Evolutionary conservation across 2,329 filamentous ascomycete species (phyloP), one percentile per base, ranked within the genome.

Genomic region (Pseudocercospora macadamiae): DNA sequence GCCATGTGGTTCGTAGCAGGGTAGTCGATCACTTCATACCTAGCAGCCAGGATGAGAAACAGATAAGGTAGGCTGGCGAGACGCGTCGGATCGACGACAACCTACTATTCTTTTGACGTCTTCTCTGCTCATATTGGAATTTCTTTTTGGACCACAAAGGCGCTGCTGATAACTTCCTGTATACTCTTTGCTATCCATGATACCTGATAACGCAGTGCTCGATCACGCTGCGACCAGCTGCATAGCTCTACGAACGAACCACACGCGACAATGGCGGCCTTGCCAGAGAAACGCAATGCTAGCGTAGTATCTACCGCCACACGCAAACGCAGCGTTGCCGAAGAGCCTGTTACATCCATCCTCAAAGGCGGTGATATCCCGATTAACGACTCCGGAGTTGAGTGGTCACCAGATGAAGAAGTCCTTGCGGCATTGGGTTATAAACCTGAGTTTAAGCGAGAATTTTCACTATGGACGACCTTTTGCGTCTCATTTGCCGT

Each of bases 401-500:
- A 77, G 25, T 77, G 82, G 67, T 74, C 73, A 37, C 74, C 78
- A 3, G 86, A 88, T 68, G 85, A 88, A 64, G 84, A 86, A 55
- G 81, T 82, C 1, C 77, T 89, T 4, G 84, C 83, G 2, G 82
- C 85, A 1, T 76, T 89, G 21, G 86, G 86, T 34, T 85, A 84
- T 71, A 86, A 84, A 70, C 80, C 83, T 2, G 83, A 86, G 68
- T 86, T 86, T 76, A 86, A 86, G 75, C 81, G 89, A 68, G 88
- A 91, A 67, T 90, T 91, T 71, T 87, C 82, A 2, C 76, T 45
- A 16, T 91, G 87, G 82, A 89, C 88, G 4, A 89, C 87, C 0
- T 91, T 91, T 70, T 89, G 86, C 65, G 87, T 91, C 37, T 87
- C 83, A 55, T 91, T 91, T 71, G 87, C 89, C 5, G 87, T 91